These are phyloP conservation scores for Scheffersomyces lignosus DNA, from an alignment of 805 yeast genomes.

Conservation along the genomic window DNA sequence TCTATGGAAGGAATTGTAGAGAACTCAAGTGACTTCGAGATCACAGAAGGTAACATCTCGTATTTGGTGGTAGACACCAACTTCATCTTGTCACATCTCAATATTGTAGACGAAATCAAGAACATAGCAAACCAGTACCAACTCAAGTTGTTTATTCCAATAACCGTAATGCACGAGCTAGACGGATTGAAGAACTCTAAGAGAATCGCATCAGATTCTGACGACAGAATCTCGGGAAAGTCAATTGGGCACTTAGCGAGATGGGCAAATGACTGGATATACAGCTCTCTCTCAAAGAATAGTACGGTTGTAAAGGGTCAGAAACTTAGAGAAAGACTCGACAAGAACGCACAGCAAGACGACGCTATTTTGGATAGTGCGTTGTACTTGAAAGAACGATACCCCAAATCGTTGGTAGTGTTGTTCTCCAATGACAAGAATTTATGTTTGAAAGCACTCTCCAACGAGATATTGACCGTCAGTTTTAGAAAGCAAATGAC, in stretches of 20 bases:
- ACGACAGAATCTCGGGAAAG: constrained; percentile 16
- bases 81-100: constrained; percentile 69
- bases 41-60: constrained; percentile 25
- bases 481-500: constrained; percentile 48
- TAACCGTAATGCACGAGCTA: constrained; percentile 69
- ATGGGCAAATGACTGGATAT: constrained; percentile 79
- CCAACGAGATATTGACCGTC: constrained; percentile 66
- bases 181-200: constrained; percentile 70
- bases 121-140: constrained; percentile 39
- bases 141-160: constrained; percentile 64
- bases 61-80: constrained; percentile 79
- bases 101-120: constrained; percentile 54
- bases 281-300: constrained; percentile 51
- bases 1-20: constrained; percentile 16
- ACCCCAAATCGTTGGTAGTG: constrained; percentile 45
- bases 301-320: constrained; percentile 64
- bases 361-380: constrained; percentile 88
- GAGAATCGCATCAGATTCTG: constrained; percentile 12
- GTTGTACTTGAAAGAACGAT: constrained; percentile 51
- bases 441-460: constrained; percentile 73
- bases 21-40: constrained; percentile 8
- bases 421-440: constrained; percentile 82
- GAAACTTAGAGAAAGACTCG: constrained; percentile 52
- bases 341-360: constrained; percentile 54
- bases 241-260: constrained; percentile 62